These are phyloP conservation scores for Helianthus annuus DNA, from an alignment of 129 eudicot species.

Conservation along the genomic window DNA sequence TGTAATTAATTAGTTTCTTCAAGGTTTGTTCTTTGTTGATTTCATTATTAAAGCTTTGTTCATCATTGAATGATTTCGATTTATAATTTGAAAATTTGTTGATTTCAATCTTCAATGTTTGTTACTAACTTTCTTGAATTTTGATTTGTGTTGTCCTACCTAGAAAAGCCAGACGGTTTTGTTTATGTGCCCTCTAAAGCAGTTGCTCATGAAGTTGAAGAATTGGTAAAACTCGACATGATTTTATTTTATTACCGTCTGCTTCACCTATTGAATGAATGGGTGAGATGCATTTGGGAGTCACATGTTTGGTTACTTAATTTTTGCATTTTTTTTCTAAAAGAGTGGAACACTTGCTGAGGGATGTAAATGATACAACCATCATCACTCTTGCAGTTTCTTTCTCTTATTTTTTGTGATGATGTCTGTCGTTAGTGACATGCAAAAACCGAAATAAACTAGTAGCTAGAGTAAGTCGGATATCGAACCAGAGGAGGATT, in stretches of 20 bases:
- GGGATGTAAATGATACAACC: constrained; percentile 98
- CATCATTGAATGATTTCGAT: too few species aligned
- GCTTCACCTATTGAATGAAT: neutral
- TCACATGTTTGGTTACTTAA: constrained; percentile 3
- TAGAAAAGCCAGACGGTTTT: constrained; percentile 46
- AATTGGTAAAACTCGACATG: constrained; percentile 57
- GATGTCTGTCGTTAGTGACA: too few species aligned
- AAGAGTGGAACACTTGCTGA: constrained; percentile 97
- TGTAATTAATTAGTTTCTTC: too few species aligned
- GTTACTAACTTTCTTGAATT: too few species aligned
- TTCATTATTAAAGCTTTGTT: too few species aligned
- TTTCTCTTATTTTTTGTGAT: too few species aligned
- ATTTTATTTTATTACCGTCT: neutral
- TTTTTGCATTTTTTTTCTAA: constrained; percentile 5
- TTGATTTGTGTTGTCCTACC: constrained; percentile 45
- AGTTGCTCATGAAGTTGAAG: constrained; percentile 99
- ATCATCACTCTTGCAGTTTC: constrained; percentile 85
- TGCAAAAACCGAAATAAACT: too few species aligned
- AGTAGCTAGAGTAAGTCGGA: too few species aligned
- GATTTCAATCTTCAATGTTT: too few species aligned
- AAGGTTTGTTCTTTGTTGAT: too few species aligned
- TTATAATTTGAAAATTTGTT: too few species aligned
- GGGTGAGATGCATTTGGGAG: neutral
- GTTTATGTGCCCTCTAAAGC: constrained; percentile 94
- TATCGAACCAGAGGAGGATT: too few species aligned